Base-by-base conservation (phyloP, 306 rosid species). In the Senna tora region DNA sequence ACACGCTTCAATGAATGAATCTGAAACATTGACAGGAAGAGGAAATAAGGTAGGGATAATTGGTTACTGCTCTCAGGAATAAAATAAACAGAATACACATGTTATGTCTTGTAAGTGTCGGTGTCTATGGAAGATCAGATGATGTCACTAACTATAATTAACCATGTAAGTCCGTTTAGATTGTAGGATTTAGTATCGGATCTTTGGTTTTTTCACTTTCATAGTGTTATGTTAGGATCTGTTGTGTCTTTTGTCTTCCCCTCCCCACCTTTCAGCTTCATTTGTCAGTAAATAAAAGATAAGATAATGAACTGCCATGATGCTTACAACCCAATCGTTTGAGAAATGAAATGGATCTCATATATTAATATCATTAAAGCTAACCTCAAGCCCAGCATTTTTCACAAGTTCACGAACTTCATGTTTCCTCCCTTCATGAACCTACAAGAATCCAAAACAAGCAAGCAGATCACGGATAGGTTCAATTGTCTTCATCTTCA, bases 401-500 rank as follows among this genome's bases (percentile, higher is more conserved):
- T 90, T 93, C 59, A 93, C 96, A 25, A 93, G 96, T 68, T 89
- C 98, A 65, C 97, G 91, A 65, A 91, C 98, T 82, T 93, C 98
- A 21, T 89, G 98, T 83, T 93, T 91, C 88, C 98, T 91, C 79
- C 98, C 98, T 34, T 93, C 98, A 81, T 93, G 97, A 69, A 93
- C 98, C 98, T 91, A 71, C 33, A 75, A 67, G 56, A 76, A 62
- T 74, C 13, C 77, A 82, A 62, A 21, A 65, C 66, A 77, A 79
- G 65, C 19, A 80, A 77, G 34, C 65, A 91, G 75, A 51, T 36
- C 49, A 66, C 75, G 72, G 14, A 16, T 36, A 72, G 57, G 74
- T 55, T 25, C 61, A 12, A 47, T 22, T 50, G 53, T 64, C 74
- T 57, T 39, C 49, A 51, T 64, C 52, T 73, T 39, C 69, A 11